Evolutionary conservation across 2,329 filamentous ascomycete genomes (phyloP).

Genomic region (Stagonosporopsis tanaceti): DNA sequence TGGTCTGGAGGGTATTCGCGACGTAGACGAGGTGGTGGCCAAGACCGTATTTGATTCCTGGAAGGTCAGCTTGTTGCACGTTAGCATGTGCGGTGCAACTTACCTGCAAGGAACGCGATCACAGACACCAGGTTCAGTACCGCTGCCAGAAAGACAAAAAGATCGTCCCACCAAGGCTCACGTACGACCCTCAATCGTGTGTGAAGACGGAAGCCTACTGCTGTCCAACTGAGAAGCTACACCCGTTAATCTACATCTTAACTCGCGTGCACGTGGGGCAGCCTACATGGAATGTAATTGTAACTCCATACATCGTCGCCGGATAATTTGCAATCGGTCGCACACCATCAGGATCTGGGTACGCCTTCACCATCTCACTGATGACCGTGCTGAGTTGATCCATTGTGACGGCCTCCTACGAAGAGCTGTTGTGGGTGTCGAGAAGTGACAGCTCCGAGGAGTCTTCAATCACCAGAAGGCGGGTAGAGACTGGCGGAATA

Average conservation of each 20-base stretch:
- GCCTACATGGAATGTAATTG: constrained; percentile 40
- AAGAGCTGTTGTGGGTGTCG: constrained; percentile 1
- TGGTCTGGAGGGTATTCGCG: constrained; percentile 16
- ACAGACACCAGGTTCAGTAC: constrained; percentile 34
- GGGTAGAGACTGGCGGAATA: background rate
- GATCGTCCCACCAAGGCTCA: constrained; percentile 46
- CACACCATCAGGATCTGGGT: constrained; percentile 35
- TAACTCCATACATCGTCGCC: constrained; percentile 35
- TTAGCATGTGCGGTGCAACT: background rate
- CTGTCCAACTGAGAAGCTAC: constrained; percentile 37
- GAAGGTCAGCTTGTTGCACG: constrained; percentile 9
- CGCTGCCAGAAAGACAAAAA: constrained; percentile 41
- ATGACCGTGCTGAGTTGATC: constrained; percentile 27
- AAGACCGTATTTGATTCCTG: constrained; percentile 40
- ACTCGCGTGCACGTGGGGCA: background rate
- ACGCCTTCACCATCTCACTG: constrained; percentile 26
- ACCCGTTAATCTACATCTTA: constrained; percentile 8
- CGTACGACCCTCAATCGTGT: constrained; percentile 37
- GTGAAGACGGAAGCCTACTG: constrained; percentile 38
- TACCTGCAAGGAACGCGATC: constrained; percentile 33
- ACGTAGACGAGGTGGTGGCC: constrained; percentile 40
- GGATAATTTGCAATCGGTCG: constrained; percentile 32
- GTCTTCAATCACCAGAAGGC: constrained; percentile 6
- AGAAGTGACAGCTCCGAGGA: constrained; percentile 1
- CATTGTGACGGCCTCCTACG: constrained; percentile 4